Base-by-base conservation (phyloP, 441 rosid genomes). In the Erysimum pusillum region DNA sequence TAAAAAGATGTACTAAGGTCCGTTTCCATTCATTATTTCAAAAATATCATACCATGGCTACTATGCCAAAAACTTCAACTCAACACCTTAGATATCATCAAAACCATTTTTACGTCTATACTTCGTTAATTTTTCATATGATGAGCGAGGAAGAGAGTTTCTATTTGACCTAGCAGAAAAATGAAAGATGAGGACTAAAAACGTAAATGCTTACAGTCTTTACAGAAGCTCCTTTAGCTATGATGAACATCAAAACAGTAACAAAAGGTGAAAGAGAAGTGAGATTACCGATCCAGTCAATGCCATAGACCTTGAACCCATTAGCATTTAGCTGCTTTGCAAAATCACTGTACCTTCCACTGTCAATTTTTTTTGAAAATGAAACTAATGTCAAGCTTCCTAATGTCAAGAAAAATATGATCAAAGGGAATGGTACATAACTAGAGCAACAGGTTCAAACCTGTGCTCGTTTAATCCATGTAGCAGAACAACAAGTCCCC, bases 381-480 rank as follows among this genome's bases (percentile, higher is more conserved):
- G 1, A 34, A 58, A 42, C 22, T 7, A 39, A 56, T 46, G 36
- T 48, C 32, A 38, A 52, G 61, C 69, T 59, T 32, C 52, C 7
- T 36, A 48, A 7, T 61, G 25, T 28, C 5, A 60, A 25, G 0
- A 11, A 15, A 15, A 35, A 2, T 35, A 49, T 11, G 22, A 39
- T 35, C 3, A 60, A 39, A 61, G 34, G 11, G 58, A 7, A 79
- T 28, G 36, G 17, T 17, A 42, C 46, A 63, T 45, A 49, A 38
- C 18, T 22, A 73, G 17, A 73, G 39, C 46, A 1, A 53, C 0
- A 63, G 32, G 42, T 20, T 38, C 90, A 73, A 83, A 92, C 99
- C 97, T 89, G 79, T 94, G 98, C 71, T 92, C 98, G 71, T 94
- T 94, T 69, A 94, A 75, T 49, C 97, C 97, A 67, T 94, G 99